phyloP scores from a whole-genome alignment of 1,139 yeast species.

The Saccharomyces uvarum region DNA sequence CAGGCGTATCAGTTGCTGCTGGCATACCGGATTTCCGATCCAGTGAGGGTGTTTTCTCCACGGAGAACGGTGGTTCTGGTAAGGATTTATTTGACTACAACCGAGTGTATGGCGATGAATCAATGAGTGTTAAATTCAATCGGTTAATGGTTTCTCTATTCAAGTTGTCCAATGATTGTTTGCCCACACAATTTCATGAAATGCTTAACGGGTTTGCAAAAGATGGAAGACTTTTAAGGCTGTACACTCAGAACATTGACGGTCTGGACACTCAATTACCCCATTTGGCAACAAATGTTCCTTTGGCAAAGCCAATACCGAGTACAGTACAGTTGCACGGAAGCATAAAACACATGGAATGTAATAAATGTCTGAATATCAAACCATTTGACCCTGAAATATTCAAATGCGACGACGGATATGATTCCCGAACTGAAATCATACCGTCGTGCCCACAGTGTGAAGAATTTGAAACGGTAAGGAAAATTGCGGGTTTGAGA shows the following conservation, averaged over 20 bases:
- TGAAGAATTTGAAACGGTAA: conserved; percentile 42
- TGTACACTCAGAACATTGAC: conserved; percentile 72
- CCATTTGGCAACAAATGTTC: conserved; percentile 43
- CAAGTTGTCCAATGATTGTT: conserved; percentile 46
- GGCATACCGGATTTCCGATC: conserved; percentile 90
- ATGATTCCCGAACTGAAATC: conserved; percentile 19
- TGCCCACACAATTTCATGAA: conserved; percentile 68
- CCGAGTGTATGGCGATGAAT: conserved; percentile 55
- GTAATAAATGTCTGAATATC: conserved; percentile 63
- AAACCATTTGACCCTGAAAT: conserved; percentile 37
- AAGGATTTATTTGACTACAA: conserved; percentile 75
- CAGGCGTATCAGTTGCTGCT: conserved; percentile 83
- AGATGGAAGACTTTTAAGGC: conserved; percentile 56
- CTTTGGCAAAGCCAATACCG: conserved; percentile 43
- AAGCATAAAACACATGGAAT: conserved; percentile 57
- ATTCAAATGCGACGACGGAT: conserved; percentile 30
- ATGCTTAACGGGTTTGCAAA: conserved; percentile 52
- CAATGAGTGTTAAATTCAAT: conserved; percentile 58
- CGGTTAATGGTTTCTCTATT: conserved; percentile 62
- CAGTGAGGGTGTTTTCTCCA: conserved; percentile 63
- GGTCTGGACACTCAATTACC: conserved; percentile 36
- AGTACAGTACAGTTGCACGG: conserved; percentile 73
- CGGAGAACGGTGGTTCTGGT: conserved; percentile 56
- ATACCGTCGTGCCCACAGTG: conserved; percentile 52
- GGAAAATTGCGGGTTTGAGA: conserved; percentile 58